Conservation (phyloP, 83 land plant species). For the Diphasiastrum complanatum region DNA sequence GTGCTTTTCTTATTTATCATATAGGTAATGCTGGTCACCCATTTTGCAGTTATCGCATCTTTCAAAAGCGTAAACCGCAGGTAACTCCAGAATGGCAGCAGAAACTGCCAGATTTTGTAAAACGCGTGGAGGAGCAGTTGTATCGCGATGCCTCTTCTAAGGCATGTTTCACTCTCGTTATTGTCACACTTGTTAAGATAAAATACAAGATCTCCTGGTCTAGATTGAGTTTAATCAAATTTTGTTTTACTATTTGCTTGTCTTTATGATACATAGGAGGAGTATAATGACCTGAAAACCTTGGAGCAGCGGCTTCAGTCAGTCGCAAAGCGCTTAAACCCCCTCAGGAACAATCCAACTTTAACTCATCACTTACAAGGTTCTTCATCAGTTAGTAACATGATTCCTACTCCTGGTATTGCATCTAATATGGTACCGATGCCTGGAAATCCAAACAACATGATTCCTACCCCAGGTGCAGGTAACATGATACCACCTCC, state of each 20-base stretch:
- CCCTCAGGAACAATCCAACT: slow-evolving; percentile 18
- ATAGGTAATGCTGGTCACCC: not conserved
- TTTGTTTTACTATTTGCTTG: not conserved
- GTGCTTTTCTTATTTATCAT: not conserved
- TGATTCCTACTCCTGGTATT: slow-evolving; percentile 26
- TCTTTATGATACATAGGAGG: slow-evolving; percentile 49
- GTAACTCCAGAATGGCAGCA: slow-evolving; percentile 36
- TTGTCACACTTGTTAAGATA: not conserved
- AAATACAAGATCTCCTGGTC: not conserved
- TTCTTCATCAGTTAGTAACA: slow-evolving; percentile 14
- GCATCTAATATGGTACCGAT: slow-evolving; percentile 15
- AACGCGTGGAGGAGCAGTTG: slow-evolving; percentile 55
- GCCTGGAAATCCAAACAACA: slow-evolving; percentile 19
- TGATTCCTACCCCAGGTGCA: slow-evolving; percentile 19
- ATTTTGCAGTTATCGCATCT: slow-evolving; percentile 27
- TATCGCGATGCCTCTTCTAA: slow-evolving; percentile 46
- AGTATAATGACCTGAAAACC: slow-evolving; percentile 50
- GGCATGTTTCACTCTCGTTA: slow-evolving; percentile 29
- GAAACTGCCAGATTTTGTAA: slow-evolving; percentile 50
- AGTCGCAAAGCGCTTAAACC: slow-evolving; percentile 24
- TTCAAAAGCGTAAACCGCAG: slow-evolving; percentile 26
- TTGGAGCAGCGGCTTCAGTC: slow-evolving; percentile 51
- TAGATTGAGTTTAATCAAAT: not conserved
- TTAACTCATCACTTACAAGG: slow-evolving; percentile 19
- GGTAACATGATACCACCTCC: slow-evolving; percentile 26